Percentiles rank a stretch among this genome's conserved stretches.
Conservation (phyloP, 305 asterid species). For the Rubia tinctorum region DNA sequence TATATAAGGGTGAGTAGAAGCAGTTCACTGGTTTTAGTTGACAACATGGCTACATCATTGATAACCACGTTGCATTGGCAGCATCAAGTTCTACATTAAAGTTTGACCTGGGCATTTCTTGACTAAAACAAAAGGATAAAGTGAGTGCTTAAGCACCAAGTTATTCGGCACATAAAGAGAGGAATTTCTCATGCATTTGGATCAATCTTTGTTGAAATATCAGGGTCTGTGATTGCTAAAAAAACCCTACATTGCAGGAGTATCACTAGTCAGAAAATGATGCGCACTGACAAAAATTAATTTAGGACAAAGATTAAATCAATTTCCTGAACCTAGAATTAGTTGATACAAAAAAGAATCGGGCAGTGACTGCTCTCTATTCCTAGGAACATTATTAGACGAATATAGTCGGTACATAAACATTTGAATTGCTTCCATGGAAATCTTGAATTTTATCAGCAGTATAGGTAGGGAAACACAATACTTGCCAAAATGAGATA, state of each 20-base stretch:
- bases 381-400: constrained; percentile 37
- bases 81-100: constrained; percentile 91
- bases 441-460: neutral
- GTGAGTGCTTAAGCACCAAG: neutral
- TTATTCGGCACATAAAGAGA: too few relatives aligned
- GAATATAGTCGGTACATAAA: constrained; percentile 10
- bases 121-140: constrained; percentile 44
- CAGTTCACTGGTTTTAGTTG: constrained; percentile 92
- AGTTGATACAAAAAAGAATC: constrained; percentile 85
- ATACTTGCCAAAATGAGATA: neutral
- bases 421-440: neutral
- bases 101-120: constrained; percentile 77
- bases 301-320: constrained; percentile 1
- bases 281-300: constrained; percentile 10
- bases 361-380: constrained; percentile 73
- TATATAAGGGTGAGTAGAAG: constrained; percentile 83
- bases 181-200: too few relatives aligned
- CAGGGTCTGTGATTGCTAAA: too few relatives aligned
- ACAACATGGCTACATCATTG: constrained; percentile 92
- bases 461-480: neutral
- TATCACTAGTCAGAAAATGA: constrained; percentile 17
- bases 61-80: constrained; percentile 86
- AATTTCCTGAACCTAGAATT: constrained; percentile 68
- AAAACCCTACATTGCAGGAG: neutral
- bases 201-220: too few relatives aligned